These are phyloP conservation scores for Cordyceps fumosorosea DNA, from an alignment of 2,329 filamentous ascomycete species.

Conservation along the genomic window DNA sequence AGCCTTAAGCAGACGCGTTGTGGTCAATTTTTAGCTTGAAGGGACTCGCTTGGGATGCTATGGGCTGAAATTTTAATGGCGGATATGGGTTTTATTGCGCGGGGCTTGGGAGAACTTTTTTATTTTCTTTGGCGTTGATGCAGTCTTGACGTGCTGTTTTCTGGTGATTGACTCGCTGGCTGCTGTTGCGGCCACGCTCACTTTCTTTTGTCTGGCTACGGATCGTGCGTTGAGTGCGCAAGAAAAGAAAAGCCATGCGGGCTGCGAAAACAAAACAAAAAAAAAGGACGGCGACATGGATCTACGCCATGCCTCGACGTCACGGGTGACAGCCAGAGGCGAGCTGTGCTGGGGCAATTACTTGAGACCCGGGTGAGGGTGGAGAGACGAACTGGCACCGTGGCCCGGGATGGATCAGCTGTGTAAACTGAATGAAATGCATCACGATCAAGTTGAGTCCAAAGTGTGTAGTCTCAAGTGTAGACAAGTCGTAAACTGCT, in stretches of 20 bases:
- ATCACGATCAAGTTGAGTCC: neutral
- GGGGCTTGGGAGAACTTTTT: slow-evolving; percentile 31
- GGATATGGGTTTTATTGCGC: slow-evolving; percentile 28
- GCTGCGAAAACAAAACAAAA: neutral
- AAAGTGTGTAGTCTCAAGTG: neutral
- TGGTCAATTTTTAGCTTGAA: neutral
- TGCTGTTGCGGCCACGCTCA: neutral
- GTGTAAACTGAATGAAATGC: slow-evolving; percentile 13
- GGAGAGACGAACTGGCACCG: neutral
- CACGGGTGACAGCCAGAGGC: neutral
- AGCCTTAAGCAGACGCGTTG: slow-evolving; percentile 47
- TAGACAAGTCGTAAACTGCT: neutral
- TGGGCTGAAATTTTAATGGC: slow-evolving; percentile 19
- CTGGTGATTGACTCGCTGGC: slow-evolving; percentile 7
- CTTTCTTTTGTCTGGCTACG: slow-evolving; percentile 9
- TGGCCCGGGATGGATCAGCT: neutral
- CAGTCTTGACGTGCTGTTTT: slow-evolving; percentile 29
- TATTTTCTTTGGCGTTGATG: slow-evolving; percentile 31
- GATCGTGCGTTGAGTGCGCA: slow-evolving; percentile 2
- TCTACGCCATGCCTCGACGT: neutral
- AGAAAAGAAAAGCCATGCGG: neutral
- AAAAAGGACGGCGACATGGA: neutral
- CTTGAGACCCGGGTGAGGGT: neutral
- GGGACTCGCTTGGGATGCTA: neutral
- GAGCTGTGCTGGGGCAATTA: neutral